Evolutionary conservation across 148 eudicot genomes (phyloP).

Genomic region (Chenopodium berlandieri): DNA sequence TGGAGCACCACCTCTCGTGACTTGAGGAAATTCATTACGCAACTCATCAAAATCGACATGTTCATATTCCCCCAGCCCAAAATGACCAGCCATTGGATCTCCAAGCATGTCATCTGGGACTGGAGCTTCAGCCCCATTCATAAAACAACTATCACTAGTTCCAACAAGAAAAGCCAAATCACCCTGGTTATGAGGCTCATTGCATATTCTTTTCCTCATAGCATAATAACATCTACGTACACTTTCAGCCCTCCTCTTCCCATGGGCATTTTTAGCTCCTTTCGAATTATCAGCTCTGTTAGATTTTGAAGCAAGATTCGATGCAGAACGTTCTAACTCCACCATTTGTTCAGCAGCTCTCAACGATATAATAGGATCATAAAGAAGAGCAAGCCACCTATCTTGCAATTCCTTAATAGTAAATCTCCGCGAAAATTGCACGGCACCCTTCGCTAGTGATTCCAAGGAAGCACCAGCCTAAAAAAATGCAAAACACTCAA

Average conservation of each 20-base stretch:
- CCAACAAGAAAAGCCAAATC: slow-evolving; percentile 53
- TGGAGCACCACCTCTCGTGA: slow-evolving; percentile 23
- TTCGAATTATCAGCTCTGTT: slow-evolving; percentile 42
- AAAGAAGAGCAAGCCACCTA: slow-evolving; percentile 74
- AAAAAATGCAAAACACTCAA: slow-evolving; percentile 17
- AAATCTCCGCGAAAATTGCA: slow-evolving; percentile 72
- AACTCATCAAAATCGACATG: slow-evolving; percentile 30
- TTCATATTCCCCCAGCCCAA: slow-evolving; percentile 28
- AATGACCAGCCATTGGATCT: slow-evolving; percentile 42
- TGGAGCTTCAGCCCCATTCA: slow-evolving; percentile 34
- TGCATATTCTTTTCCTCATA: slow-evolving; percentile 61
- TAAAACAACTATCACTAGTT: slow-evolving; percentile 40
- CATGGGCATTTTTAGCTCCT: slow-evolving; percentile 33
- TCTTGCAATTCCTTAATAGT: slow-evolving; percentile 66
- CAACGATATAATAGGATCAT: slow-evolving; percentile 63
- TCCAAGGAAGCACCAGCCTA: slow-evolving; percentile 87
- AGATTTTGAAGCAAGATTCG: slow-evolving; percentile 27
- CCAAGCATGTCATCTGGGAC: slow-evolving; percentile 34
- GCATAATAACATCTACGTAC: slow-evolving; percentile 73
- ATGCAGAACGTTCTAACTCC: slow-evolving; percentile 50
- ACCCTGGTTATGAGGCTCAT: slow-evolving; percentile 47
- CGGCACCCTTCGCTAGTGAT: slow-evolving; percentile 97
- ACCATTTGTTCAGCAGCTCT: slow-evolving; percentile 58
- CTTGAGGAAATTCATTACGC: slow-evolving; percentile 37
- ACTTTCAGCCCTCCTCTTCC: slow-evolving; percentile 63